Evolutionary conservation across 225 moss, liverwort and hornwort species (phyloP).

Genomic region (Physcomitrellopsis africana): DNA sequence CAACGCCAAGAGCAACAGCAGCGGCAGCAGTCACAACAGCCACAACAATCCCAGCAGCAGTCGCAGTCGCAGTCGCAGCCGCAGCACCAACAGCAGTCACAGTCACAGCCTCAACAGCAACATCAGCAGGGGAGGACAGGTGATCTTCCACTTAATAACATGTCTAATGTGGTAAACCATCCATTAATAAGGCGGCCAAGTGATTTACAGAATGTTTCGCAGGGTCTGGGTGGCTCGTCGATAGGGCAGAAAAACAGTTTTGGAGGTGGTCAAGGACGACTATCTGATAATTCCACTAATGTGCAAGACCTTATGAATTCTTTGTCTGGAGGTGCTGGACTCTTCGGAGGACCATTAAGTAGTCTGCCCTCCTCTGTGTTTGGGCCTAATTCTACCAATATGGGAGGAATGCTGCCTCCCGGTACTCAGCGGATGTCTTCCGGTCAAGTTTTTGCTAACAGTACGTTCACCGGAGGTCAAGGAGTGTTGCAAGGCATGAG

Average conservation of each 20-base stretch:
- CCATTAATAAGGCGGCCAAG: constrained; percentile 80
- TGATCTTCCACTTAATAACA: constrained; percentile 91
- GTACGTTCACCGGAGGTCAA: constrained; percentile 63
- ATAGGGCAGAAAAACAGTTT: constrained; percentile 72
- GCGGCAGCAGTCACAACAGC: not conserved
- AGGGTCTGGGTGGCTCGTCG: constrained; percentile 74
- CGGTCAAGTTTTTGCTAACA: constrained; percentile 58
- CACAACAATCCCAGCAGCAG: constrained; percentile 6
- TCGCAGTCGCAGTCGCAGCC: constrained; percentile 23
- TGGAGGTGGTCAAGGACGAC: constrained; percentile 76
- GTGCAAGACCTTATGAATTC: constrained; percentile 94
- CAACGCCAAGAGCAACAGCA: constrained; percentile 77
- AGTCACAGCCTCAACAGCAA: constrained; percentile 8
- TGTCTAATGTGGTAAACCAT: constrained; percentile 62
- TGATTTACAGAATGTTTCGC: constrained; percentile 83
- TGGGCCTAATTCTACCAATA: constrained; percentile 65
- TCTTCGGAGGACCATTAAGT: constrained; percentile 56
- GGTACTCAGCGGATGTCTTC: constrained; percentile 66
- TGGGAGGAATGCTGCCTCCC: constrained; percentile 87
- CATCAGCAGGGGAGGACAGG: constrained; percentile 84
- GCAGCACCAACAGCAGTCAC: constrained; percentile 52
- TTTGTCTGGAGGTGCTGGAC: constrained; percentile 69
- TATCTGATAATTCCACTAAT: constrained; percentile 56
- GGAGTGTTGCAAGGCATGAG: constrained; percentile 80
- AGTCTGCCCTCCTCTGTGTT: constrained; percentile 84